Evolutionary conservation across 2,329 filamentous ascomycete genomes (phyloP), one percentile per base, ranked within the genome.

Genomic region (Chaetomium strumarium): DNA sequence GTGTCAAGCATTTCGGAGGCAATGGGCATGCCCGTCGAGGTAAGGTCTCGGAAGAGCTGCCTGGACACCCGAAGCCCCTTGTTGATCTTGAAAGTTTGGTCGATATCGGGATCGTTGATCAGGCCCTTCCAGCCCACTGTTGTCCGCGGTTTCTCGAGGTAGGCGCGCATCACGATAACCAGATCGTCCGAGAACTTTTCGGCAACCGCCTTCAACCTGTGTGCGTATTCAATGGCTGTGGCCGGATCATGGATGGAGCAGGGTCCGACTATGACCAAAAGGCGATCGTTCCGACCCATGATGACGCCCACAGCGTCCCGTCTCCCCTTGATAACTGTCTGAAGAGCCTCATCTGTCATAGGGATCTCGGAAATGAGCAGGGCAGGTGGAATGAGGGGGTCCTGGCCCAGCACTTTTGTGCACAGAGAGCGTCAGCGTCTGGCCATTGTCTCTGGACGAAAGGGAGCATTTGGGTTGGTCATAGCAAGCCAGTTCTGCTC

Each of bases 71-170:
- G 84, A 52, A 99, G 80, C 49, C 93, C 93, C 79, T 97, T 97
- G 83, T 99, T 99, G 78, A 99, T 99, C 75, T 96, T 83, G 85
- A 88, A 99, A 67, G 86, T 93, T 70, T 93, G 86, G 71, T 99
- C 90, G 69, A 99, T 96, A 66, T 97, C 91, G 2, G 93, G 93
- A 71, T 99, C 93, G 73, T 99, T 99, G 79, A 99, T 96, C 70
- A 99, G 79, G 48, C 93, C 93, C 76, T 99, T 99, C 93, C 93
- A 99, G 68, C 93, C 93, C 46, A 99, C 91, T 0, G 93, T 99
- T 46, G 93, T 99, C 56, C 93, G 86, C 39, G 93, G 93, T 80
- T 99, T 99, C 79, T 99, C 93, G 47, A 99, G 86, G 80, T 99
- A 99, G 67, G 91, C 90, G 64, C 93, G 89, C 93, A 99, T 99